Evolutionary conservation across 2,329 filamentous ascomycete genomes (phyloP).

Genomic region (Neofusicoccum parvum): DNA sequence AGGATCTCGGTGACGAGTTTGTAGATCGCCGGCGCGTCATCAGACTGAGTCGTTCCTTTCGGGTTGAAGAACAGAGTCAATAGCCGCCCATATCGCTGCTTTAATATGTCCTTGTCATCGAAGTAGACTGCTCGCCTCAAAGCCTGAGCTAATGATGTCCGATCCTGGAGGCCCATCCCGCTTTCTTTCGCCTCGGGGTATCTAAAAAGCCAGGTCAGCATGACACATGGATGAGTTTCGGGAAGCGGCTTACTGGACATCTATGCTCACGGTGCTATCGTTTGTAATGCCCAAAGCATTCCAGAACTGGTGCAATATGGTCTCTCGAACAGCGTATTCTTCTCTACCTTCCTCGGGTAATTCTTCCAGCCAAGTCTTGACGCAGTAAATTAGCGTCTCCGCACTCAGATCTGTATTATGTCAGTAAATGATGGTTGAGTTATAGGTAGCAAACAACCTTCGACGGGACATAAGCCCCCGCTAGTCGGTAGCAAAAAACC

Average conservation of each 20-base stretch:
- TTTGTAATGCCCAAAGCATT: slow-evolving; percentile 5
- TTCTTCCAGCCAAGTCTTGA: slow-evolving; percentile 38
- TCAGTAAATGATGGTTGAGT: background rate
- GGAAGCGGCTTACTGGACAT: background rate
- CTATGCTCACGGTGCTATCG: background rate
- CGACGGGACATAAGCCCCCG: slow-evolving; percentile 20
- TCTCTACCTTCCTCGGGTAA: slow-evolving; percentile 23
- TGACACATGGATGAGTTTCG: background rate
- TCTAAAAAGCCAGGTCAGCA: background rate
- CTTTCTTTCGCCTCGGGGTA: background rate
- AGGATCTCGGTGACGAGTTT: slow-evolving; percentile 15
- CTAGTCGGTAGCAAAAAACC: slow-evolving; percentile 15
- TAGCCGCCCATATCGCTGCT: slow-evolving; percentile 37
- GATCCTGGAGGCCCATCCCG: background rate
- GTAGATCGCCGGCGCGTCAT: slow-evolving; percentile 1
- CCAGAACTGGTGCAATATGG: slow-evolving; percentile 8
- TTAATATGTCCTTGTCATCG: slow-evolving; percentile 28
- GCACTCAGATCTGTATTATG: slow-evolving; percentile 28
- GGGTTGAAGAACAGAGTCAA: slow-evolving; percentile 31
- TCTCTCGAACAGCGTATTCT: background rate
- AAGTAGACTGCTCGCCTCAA: slow-evolving; percentile 33
- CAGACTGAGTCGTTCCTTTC: slow-evolving; percentile 8
- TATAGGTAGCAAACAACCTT: slow-evolving; percentile 16
- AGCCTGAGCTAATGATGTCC: background rate
- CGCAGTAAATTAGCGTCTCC: slow-evolving; percentile 37